A percentile compares a stretch with the other conserved stretches of the same genome.
Conservation (phyloP, 768 basidiomycete genomes). For the Tulasnella sp. region DNA sequence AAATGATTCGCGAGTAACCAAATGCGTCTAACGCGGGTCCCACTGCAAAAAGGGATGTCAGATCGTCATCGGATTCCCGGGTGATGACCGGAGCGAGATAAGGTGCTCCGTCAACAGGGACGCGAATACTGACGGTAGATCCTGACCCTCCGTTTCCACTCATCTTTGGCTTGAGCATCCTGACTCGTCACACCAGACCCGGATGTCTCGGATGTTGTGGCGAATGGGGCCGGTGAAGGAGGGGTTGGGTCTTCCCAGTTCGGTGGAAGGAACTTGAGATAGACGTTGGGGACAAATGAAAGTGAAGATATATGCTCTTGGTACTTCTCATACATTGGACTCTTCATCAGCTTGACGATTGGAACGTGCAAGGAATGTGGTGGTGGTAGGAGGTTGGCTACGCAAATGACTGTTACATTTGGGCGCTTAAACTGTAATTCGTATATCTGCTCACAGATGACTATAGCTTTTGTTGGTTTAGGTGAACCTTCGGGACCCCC, state of each 20-base stretch:
- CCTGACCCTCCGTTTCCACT: slow-evolving; percentile 66
- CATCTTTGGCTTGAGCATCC: slow-evolving; percentile 50
- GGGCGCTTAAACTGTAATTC: slow-evolving; percentile 7
- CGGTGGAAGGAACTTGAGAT: slow-evolving; percentile 74
- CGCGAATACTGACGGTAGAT: slow-evolving; percentile 67
- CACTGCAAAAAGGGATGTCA: slow-evolving; percentile 46
- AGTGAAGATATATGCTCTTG: slow-evolving; percentile 67
- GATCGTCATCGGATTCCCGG: neutral
- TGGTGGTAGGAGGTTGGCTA: slow-evolving; percentile 78
- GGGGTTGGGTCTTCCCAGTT: slow-evolving; percentile 61
- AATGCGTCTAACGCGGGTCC: slow-evolving; percentile 82
- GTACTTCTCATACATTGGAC: slow-evolving; percentile 68
- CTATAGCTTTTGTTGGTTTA: slow-evolving; percentile 49
- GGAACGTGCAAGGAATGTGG: slow-evolving; percentile 67
- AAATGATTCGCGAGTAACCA: slow-evolving; percentile 77
- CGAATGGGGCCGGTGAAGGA: slow-evolving; percentile 40
- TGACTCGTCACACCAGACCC: slow-evolving; percentile 20
- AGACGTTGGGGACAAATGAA: slow-evolving; percentile 67
- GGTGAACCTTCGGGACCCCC: slow-evolving; percentile 32
- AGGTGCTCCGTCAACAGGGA: neutral
- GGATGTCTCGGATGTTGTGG: slow-evolving; percentile 32
- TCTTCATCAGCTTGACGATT: slow-evolving; percentile 74
- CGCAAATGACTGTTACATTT: slow-evolving; percentile 18
- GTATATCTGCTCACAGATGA: slow-evolving; percentile 54
- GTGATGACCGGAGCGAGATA: neutral